phyloP scores from a whole-genome alignment of 352 stramenopile genomes.

The Pythium sukuiense region DNA sequence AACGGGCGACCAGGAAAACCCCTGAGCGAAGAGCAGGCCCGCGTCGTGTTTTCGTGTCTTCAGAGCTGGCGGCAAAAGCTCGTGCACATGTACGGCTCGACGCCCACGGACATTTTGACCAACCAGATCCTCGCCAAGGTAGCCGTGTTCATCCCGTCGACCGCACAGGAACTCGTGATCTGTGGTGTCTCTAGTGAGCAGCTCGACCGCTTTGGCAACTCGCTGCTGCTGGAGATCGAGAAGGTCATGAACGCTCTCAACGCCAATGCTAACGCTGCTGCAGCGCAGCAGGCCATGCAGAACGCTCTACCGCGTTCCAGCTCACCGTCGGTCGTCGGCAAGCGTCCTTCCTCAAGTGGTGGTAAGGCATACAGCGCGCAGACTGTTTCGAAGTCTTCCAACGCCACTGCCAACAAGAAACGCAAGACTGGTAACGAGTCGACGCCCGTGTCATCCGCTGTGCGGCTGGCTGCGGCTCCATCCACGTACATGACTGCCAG shows the following conservation, averaged over 20 bases:
- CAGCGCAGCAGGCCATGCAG: conserved; percentile 13
- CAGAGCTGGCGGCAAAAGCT: conserved; percentile 81
- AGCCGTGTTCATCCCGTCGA: conserved; percentile 55
- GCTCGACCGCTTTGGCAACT: conserved; percentile 59
- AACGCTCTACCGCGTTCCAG: background rate
- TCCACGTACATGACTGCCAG: conserved; percentile 4
- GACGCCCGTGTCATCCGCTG: background rate
- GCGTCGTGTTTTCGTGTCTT: conserved; percentile 64
- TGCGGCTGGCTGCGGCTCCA: conserved; percentile 9
- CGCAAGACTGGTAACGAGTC: conserved; percentile 19
- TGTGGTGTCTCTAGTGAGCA: conserved; percentile 52
- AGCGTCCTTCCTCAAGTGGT: conserved; percentile 12
- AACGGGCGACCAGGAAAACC: conserved; percentile 22
- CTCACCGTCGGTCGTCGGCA: conserved; percentile 2
- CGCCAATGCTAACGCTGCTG: conserved; percentile 17
- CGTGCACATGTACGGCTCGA: conserved; percentile 67
- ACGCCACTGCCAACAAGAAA: conserved; percentile 23
- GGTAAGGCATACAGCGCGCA: conserved; percentile 2
- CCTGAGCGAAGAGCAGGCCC: conserved; percentile 59
- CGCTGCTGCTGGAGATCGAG: conserved; percentile 57
- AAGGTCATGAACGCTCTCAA: conserved; percentile 33
- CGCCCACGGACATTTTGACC: conserved; percentile 71
- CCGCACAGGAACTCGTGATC: conserved; percentile 50
- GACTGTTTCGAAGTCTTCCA: background rate
- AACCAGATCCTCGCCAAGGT: conserved; percentile 76